These are phyloP conservation scores for Stachybotrys chlorohalonatus DNA, from an alignment of 2,329 filamentous ascomycete species.

Conservation along the genomic window DNA sequence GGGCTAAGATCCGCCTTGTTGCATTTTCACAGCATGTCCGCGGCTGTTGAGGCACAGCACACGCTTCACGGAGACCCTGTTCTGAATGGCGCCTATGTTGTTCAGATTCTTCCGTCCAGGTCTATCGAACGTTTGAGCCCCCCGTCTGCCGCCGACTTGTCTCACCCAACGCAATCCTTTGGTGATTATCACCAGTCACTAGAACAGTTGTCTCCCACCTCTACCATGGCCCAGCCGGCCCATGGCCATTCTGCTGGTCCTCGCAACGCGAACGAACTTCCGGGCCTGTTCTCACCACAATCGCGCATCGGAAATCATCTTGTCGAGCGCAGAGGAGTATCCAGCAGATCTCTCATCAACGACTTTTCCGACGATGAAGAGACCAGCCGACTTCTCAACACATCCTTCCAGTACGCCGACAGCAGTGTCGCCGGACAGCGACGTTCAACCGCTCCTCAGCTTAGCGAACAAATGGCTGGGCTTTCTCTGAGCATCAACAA, in stretches of 20 bases:
- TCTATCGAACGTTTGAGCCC: background rate
- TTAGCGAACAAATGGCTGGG: constrained; percentile 59
- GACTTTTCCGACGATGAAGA: constrained; percentile 58
- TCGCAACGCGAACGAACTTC: constrained; percentile 23
- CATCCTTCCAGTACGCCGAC: constrained; percentile 65
- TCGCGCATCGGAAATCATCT: constrained; percentile 64
- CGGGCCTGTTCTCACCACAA: constrained; percentile 63
- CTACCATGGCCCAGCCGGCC: constrained; percentile 27
- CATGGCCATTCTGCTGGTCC: background rate
- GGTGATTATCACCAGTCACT: constrained; percentile 52
- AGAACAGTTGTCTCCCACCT: constrained; percentile 53
- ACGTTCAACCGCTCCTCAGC: constrained; percentile 61
- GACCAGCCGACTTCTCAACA: constrained; percentile 61
- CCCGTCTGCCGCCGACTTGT: background rate
- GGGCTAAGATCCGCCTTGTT: constrained; percentile 44
- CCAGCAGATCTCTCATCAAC: constrained; percentile 65
- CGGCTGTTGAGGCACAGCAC: constrained; percentile 46
- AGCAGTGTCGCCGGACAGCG: constrained; percentile 40
- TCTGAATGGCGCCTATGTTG: constrained; percentile 41
- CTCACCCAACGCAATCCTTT: constrained; percentile 34
- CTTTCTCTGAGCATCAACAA: constrained; percentile 63
- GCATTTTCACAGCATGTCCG: constrained; percentile 41
- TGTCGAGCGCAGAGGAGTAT: constrained; percentile 48
- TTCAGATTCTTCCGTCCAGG: constrained; percentile 45
- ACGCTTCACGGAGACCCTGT: constrained; percentile 47